These are phyloP conservation scores for Thelonectria discophora DNA, from an alignment of 2,329 filamentous ascomycete genomes.

Conservation along the genomic window DNA sequence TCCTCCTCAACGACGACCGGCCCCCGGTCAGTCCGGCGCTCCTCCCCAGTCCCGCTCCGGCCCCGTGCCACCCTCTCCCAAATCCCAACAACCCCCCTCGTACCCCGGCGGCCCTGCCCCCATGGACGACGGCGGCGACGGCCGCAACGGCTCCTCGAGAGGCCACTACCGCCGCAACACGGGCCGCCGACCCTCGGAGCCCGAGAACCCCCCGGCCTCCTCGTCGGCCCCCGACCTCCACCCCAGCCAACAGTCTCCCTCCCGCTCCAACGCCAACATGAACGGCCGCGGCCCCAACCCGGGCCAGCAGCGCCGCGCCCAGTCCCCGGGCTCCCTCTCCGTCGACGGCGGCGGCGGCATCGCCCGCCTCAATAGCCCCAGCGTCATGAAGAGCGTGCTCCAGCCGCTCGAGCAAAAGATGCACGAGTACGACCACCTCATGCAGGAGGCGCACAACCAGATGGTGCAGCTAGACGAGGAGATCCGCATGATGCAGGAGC, in stretches of 20 bases:
- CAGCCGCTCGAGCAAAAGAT: constrained; percentile 57
- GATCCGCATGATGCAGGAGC: constrained; percentile 43
- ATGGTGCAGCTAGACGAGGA: constrained; percentile 56
- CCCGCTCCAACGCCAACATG: constrained; percentile 22
- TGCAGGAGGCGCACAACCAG: constrained; percentile 53
- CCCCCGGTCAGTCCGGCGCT: constrained; percentile 11
- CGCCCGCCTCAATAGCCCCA: constrained; percentile 55
- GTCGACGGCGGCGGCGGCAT: constrained; percentile 42
- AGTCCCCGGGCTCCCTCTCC: constrained; percentile 30
- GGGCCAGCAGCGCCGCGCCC: constrained; percentile 29
- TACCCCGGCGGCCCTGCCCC: constrained; percentile 27
- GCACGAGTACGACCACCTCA: constrained; percentile 53
- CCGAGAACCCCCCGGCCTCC: constrained; percentile 23
- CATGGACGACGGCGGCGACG: constrained; percentile 30
- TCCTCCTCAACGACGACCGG: constrained; percentile 34
- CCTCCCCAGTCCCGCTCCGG: constrained; percentile 18
- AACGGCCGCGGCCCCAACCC: constrained; percentile 9
- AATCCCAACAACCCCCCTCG: constrained; percentile 35
- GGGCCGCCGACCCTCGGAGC: constrained; percentile 35
- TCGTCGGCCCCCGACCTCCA: constrained; percentile 14
- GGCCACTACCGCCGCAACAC: constrained; percentile 39
- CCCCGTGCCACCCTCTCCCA: constrained; percentile 16
- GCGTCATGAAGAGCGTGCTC: constrained; percentile 54
- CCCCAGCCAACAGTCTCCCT: constrained; percentile 27
- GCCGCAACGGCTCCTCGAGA: constrained; percentile 25